A percentile compares a stretch with the other conserved stretches of the same genome.
Conservation (phyloP, 768 basidiomycete species). For the Lyophyllum semitale region DNA sequence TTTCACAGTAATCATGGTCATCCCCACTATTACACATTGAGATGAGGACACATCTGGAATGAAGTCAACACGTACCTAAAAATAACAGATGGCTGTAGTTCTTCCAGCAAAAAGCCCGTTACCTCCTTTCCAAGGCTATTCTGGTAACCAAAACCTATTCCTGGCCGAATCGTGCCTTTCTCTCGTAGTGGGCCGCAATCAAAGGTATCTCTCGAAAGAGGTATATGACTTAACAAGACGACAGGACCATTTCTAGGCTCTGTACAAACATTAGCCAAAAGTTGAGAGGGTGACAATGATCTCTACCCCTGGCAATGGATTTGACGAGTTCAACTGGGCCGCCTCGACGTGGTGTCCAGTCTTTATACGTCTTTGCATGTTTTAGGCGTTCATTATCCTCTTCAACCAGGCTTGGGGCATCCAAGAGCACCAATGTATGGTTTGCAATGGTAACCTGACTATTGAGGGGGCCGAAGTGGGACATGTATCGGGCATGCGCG, state of each 20-base stretch:
- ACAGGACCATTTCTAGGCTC: constrained; percentile 44
- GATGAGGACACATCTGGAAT: neutral
- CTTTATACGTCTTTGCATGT: constrained; percentile 38
- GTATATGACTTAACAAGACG: constrained; percentile 87
- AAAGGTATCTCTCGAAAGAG: constrained; percentile 72
- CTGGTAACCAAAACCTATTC: constrained; percentile 80
- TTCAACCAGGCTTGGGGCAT: constrained; percentile 74
- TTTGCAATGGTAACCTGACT: constrained; percentile 64
- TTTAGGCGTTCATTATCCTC: constrained; percentile 61
- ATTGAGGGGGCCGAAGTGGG: constrained; percentile 78
- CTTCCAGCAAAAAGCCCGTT: constrained; percentile 65
- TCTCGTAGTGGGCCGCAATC: constrained; percentile 83
- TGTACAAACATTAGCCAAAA: constrained; percentile 12
- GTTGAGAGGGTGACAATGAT: neutral
- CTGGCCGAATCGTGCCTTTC: constrained; percentile 69
- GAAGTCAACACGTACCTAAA: constrained; percentile 58
- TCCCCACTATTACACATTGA: constrained; percentile 62
- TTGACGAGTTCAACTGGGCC: constrained; percentile 60
- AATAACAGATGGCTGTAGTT: constrained; percentile 64
- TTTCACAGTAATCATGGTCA: constrained; percentile 95
- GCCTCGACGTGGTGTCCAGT: constrained; percentile 48
- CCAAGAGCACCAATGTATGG: constrained; percentile 71
- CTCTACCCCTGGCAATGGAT: constrained; percentile 38
- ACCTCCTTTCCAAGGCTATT: constrained; percentile 75
- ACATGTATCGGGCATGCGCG: constrained; percentile 58